phyloP scores from a whole-genome alignment of 225 moss, liverwort and hornwort genomes.

The Polytrichum formosum region DNA sequence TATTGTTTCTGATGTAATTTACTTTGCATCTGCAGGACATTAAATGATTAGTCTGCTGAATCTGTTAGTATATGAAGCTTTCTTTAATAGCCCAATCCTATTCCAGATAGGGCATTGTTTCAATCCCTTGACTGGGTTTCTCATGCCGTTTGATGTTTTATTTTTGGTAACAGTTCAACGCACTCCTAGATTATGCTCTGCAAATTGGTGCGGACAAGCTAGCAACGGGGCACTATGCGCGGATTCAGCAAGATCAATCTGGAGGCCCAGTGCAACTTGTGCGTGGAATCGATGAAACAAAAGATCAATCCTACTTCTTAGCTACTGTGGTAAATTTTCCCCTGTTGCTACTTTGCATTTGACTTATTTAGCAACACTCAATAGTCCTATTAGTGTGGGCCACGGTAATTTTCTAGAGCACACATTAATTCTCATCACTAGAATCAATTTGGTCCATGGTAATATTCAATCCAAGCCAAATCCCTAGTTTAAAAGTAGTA shows the following conservation, averaged over 20 bases:
- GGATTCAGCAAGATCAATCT: slow-evolving; percentile 41
- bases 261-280: slow-evolving; percentile 68
- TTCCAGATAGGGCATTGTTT: too few relatives aligned
- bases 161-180: slow-evolving; percentile 69
- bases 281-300: slow-evolving; percentile 66
- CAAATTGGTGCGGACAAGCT: slow-evolving; percentile 83
- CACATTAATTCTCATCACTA: too few relatives aligned
- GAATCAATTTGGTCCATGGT: too few relatives aligned
- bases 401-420: too few relatives aligned
- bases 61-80: too few relatives aligned
- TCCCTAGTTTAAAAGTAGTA: too few relatives aligned
- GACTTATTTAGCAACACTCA: not conserved
- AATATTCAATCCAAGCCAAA: too few relatives aligned
- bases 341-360: not conserved
- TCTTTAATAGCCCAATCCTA: too few relatives aligned
- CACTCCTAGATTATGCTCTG: slow-evolving; percentile 65
- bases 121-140: too few relatives aligned
- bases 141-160: not conserved
- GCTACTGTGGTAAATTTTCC: slow-evolving; percentile 76
- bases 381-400: too few relatives aligned
- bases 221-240: slow-evolving; percentile 96
- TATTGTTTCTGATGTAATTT: too few relatives aligned
- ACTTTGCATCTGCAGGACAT: not conserved
- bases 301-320: slow-evolving; percentile 96
- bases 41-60: too few relatives aligned